These are phyloP conservation scores for Tetrapisispora taiwanensis DNA, from an alignment of 805 yeast species.

Conservation along the genomic window DNA sequence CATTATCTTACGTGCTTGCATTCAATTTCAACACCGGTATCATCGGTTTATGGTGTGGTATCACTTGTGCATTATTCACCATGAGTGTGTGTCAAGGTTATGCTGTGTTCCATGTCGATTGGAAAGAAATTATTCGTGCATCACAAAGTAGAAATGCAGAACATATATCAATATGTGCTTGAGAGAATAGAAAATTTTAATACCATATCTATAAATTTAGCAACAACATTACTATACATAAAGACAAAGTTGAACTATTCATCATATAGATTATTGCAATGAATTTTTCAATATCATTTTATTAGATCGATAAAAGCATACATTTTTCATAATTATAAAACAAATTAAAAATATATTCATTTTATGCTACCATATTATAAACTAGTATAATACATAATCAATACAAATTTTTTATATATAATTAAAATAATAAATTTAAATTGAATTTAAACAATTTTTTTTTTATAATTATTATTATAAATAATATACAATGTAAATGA, in stretches of 20 bases:
- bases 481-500: slow-evolving; percentile 1
- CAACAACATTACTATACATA: too few species aligned
- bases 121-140: slow-evolving; percentile 21
- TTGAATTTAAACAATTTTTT: background rate
- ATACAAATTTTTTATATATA: background rate
- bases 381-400: background rate
- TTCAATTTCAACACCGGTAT: slow-evolving; percentile 42
- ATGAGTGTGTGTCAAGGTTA: slow-evolving; percentile 29
- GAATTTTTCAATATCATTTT: background rate
- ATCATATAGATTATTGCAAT: too few species aligned
- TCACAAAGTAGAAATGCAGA: slow-evolving; percentile 25
- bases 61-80: slow-evolving; percentile 24
- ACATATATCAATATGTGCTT: background rate
- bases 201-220: background rate
- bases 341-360: background rate
- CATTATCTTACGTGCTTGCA: slow-evolving; percentile 45
- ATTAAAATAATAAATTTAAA: too few species aligned
- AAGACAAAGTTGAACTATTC: background rate
- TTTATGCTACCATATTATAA: background rate
- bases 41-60: slow-evolving; percentile 57
- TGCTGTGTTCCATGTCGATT: slow-evolving; percentile 28
- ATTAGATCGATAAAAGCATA: background rate
- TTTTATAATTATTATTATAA: background rate
- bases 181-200: background rate
- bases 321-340: background rate